Evolutionary conservation across 2,329 filamentous ascomycete genomes (phyloP).

Genomic region (Xylaria digitata): DNA sequence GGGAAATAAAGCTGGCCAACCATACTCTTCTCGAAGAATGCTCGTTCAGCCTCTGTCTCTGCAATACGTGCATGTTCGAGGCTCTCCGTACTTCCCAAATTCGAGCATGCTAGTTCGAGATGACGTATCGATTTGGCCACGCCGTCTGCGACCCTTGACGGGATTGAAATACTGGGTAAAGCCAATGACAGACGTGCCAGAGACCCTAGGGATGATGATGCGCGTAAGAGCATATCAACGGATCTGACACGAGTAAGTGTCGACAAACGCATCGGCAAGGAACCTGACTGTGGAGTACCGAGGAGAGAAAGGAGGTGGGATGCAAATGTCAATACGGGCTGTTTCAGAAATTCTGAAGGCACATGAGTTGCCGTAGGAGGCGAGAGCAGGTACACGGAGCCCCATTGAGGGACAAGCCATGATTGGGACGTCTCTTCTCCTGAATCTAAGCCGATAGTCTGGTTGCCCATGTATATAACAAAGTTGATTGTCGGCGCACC

Average conservation of each 20-base stretch:
- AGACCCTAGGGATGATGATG: constrained; percentile 93
- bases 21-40: constrained; percentile 99
- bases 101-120: constrained; percentile 79
- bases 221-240: constrained; percentile 85
- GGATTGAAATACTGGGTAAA: constrained; percentile 91
- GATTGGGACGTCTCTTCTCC: constrained; percentile 66
- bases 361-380: constrained; percentile 63
- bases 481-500: constrained; percentile 96
- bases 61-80: constrained; percentile 85
- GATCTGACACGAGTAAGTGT: constrained; percentile 87
- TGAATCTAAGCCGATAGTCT: constrained; percentile 69
- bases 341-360: constrained; percentile 73
- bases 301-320: constrained; percentile 89
- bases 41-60: constrained; percentile 88
- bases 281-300: constrained; percentile 84
- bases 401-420: constrained; percentile 98
- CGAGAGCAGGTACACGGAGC: constrained; percentile 72
- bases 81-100: constrained; percentile 73
- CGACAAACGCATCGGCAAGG: constrained; percentile 84
- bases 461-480: constrained; percentile 86
- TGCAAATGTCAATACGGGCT: constrained; percentile 89
- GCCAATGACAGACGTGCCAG: constrained; percentile 86
- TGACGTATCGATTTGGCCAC: constrained; percentile 83
- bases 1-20: constrained; percentile 98
- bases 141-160: constrained; percentile 84